Conservation (phyloP, 805 yeast genomes). For the Starmerella davenportii region DNA sequence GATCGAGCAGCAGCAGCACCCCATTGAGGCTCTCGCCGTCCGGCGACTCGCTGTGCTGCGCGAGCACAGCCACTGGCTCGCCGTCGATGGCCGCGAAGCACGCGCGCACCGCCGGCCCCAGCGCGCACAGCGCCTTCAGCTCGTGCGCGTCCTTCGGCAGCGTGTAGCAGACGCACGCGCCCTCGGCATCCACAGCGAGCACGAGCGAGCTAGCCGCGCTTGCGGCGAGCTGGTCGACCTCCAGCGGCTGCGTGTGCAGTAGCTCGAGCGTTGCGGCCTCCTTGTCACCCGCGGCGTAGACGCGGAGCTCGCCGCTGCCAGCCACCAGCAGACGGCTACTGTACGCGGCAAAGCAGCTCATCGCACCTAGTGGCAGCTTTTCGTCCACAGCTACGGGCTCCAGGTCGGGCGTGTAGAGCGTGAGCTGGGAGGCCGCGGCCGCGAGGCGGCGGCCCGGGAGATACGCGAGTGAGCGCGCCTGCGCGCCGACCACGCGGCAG, state of each 20-base stretch:
- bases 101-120: conserved; percentile 2
- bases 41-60: conserved; percentile 5
- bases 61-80: conserved; percentile 9
- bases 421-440: not conserved
- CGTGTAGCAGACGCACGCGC: conserved; percentile 3
- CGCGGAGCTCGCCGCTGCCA: not conserved
- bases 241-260: not conserved
- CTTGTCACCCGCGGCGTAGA: not conserved
- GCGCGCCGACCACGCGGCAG: not conserved
- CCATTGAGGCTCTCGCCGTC: conserved; percentile 5
- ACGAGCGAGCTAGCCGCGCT: not conserved
- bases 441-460: not conserved
- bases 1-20: conserved; percentile 11
- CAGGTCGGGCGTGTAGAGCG: not conserved
- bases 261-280: not conserved
- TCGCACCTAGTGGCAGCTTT: not conserved
- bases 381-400: not conserved
- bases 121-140: conserved; percentile 2
- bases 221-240: not conserved
- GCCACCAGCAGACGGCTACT: not conserved
- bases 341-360: not conserved
- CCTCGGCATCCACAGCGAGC: conserved; percentile 8
- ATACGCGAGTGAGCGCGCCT: not conserved
- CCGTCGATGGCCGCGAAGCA: conserved; percentile 9
- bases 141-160: conserved; percentile 1